Evolutionary conservation across 306 rosid species (phyloP).

Genomic region (Myrica gale): DNA sequence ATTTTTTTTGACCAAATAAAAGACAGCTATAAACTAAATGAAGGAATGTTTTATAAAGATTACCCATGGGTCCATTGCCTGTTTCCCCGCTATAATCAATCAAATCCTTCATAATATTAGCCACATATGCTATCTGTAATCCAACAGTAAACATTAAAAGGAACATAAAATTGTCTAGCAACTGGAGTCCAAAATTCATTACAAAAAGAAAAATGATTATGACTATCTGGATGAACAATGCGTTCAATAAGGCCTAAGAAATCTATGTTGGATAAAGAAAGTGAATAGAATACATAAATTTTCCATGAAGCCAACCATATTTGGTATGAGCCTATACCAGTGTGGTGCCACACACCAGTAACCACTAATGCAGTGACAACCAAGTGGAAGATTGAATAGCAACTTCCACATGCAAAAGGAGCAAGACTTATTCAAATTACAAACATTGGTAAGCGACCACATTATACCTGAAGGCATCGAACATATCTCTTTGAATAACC

Average conservation of each 20-base stretch:
- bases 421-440: background rate
- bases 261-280: background rate
- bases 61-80: constrained; percentile 89
- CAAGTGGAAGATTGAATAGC: background rate
- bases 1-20: background rate
- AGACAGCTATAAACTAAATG: background rate
- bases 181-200: background rate
- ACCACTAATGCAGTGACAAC: background rate
- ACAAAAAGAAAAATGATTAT: constrained; percentile 5
- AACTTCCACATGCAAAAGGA: background rate
- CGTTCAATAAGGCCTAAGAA: background rate
- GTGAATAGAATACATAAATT: background rate
- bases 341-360: background rate
- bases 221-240: background rate
- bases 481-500: constrained; percentile 98
- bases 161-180: background rate
- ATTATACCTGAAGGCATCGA: constrained; percentile 89
- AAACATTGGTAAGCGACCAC: constrained; percentile 4
- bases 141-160: constrained; percentile 6
- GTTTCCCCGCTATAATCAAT: constrained; percentile 93
- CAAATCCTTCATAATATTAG: constrained; percentile 94
- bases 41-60: constrained; percentile 24
- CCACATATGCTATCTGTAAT: constrained; percentile 94
- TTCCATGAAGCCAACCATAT: background rate
- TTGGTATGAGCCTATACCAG: background rate